These are phyloP conservation scores for Fusarium vanettenii DNA, from an alignment of 2,329 filamentous ascomycete genomes.

Conservation along the genomic window DNA sequence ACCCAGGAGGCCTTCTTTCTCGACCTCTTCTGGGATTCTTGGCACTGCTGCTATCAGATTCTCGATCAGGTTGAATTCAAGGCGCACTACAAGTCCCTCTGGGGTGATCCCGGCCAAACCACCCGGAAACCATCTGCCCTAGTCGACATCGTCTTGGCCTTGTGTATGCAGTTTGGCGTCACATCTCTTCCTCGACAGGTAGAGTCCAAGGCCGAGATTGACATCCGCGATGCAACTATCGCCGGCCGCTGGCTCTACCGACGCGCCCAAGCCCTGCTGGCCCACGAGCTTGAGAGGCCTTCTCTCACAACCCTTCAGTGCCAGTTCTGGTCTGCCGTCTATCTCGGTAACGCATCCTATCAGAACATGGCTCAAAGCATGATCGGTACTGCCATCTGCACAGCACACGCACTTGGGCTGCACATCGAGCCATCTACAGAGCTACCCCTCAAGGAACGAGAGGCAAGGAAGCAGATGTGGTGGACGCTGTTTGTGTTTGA, in stretches of 20 bases:
- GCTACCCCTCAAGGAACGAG: slow-evolving; percentile 47
- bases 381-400: slow-evolving; percentile 53
- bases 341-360: slow-evolving; percentile 58
- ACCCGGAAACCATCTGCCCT: slow-evolving; percentile 57
- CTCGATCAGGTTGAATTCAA: slow-evolving; percentile 11
- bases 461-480: slow-evolving; percentile 62
- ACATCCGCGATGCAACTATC: slow-evolving; percentile 50
- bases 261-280: slow-evolving; percentile 55
- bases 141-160: slow-evolving; percentile 61
- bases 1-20: slow-evolving; percentile 59
- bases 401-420: slow-evolving; percentile 58
- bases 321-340: slow-evolving; percentile 55
- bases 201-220: neutral
- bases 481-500: slow-evolving; percentile 62
- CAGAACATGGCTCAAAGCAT: slow-evolving; percentile 58
- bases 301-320: neutral
- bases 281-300: slow-evolving; percentile 18
- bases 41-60: slow-evolving; percentile 53
- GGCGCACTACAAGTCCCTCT: slow-evolving; percentile 9
- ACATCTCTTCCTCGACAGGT: slow-evolving; percentile 19
- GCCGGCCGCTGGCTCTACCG: slow-evolving; percentile 58
- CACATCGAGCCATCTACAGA: slow-evolving; percentile 54
- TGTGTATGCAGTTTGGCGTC: slow-evolving; percentile 60
- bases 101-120: neutral
- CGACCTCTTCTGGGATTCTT: slow-evolving; percentile 57